These are phyloP conservation scores for Monilinia aucupariae DNA, from an alignment of 2,329 filamentous ascomycete species.

Conservation along the genomic window DNA sequence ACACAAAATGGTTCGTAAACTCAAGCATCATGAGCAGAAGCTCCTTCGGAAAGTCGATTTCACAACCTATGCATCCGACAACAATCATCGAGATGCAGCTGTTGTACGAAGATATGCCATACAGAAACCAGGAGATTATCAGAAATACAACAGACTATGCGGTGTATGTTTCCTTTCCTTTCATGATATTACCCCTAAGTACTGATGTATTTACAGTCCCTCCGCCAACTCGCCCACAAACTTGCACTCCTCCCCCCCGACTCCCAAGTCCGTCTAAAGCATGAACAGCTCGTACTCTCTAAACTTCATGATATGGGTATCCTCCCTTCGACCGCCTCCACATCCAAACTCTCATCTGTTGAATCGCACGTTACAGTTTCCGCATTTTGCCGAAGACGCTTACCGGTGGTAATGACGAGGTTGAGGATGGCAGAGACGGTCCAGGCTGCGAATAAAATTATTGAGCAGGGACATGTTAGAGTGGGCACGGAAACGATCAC, in stretches of 20 bases:
- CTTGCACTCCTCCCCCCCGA: conserved; percentile 77
- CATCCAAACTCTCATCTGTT: conserved; percentile 71
- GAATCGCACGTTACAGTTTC: conserved; percentile 86
- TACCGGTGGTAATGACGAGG: conserved; percentile 88
- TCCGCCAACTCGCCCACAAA: conserved; percentile 84
- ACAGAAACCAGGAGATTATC: conserved; percentile 83
- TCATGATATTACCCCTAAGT: no score
- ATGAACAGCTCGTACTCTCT: conserved; percentile 80
- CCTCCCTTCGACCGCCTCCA: conserved; percentile 59
- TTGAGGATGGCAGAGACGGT: conserved; percentile 89
- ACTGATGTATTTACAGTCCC: conserved; percentile 48
- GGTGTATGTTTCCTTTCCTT: conserved; percentile 47
- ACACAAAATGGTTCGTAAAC: conserved; percentile 79
- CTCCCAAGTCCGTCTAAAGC: conserved; percentile 71
- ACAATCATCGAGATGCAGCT: conserved; percentile 73
- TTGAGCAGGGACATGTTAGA: conserved; percentile 90
- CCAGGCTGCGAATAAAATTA: conserved; percentile 75
- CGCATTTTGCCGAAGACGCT: conserved; percentile 74
- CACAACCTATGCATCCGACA: conserved; percentile 85
- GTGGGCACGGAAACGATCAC: conserved; percentile 87
- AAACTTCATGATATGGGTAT: conserved; percentile 94
- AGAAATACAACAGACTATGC: conserved; percentile 59
- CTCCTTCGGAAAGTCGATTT: conserved; percentile 91
- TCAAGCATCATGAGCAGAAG: conserved; percentile 96
- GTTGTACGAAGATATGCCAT: conserved; percentile 86